These are phyloP conservation scores for Fusarium bactridioides DNA, from an alignment of 2,329 filamentous ascomycete species.

Conservation along the genomic window DNA sequence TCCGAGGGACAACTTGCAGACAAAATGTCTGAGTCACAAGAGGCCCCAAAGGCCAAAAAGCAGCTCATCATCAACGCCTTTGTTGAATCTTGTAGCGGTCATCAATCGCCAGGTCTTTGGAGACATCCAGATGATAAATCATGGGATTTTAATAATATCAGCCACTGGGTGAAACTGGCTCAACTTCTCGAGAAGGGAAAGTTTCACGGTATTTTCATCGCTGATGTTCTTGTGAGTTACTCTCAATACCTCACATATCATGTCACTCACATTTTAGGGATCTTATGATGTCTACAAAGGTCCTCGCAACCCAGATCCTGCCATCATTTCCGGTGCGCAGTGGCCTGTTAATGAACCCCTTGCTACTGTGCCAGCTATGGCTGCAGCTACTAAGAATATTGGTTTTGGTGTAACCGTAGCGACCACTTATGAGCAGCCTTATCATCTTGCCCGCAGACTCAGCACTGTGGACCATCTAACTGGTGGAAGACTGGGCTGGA, in stretches of 20 bases:
- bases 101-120: slow-evolving; percentile 61
- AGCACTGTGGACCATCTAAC: slow-evolving; percentile 74
- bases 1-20: not conserved
- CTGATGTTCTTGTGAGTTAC: slow-evolving; percentile 63
- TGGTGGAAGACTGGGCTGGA: slow-evolving; percentile 58
- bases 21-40: slow-evolving; percentile 24
- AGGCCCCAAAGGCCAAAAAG: slow-evolving; percentile 42
- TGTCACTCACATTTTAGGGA: slow-evolving; percentile 45
- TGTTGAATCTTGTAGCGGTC: slow-evolving; percentile 53
- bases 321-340: slow-evolving; percentile 69
- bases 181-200: slow-evolving; percentile 67
- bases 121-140: slow-evolving; percentile 71
- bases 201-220: slow-evolving; percentile 73
- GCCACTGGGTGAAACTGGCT: slow-evolving; percentile 68
- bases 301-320: slow-evolving; percentile 59
- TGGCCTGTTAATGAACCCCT: slow-evolving; percentile 77
- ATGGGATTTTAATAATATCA: slow-evolving; percentile 66
- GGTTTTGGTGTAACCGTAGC: slow-evolving; percentile 75
- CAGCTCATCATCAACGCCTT: slow-evolving; percentile 54
- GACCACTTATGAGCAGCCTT: slow-evolving; percentile 76
- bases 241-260: fast-evolving
- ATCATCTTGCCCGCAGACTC: slow-evolving; percentile 70
- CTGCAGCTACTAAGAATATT: slow-evolving; percentile 72
- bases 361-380: slow-evolving; percentile 72
- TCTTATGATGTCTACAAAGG: slow-evolving; percentile 77